Base-by-base conservation (phyloP, 1,284 basidiomycete genomes). In the Schizophyllum commune region DNA sequence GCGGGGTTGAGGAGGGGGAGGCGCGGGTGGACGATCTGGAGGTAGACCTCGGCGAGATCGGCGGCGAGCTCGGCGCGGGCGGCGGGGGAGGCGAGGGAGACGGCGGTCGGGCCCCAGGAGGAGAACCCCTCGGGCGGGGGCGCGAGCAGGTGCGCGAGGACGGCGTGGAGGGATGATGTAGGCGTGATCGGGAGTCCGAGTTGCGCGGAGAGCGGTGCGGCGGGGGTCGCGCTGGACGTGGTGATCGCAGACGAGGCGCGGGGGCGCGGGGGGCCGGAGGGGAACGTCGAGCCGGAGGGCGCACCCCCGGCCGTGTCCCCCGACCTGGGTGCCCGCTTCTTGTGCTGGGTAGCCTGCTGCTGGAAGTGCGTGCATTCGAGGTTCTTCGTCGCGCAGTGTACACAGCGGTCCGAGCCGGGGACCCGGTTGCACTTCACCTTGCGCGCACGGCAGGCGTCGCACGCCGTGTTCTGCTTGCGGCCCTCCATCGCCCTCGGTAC, bases 31-130 rank as follows among this genome's bases (percentile, higher is more conserved):
- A 92, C 91, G 63, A 94, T 91, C 71, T 93, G 91, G 72, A 92
- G 92, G 75, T 86, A 92, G 52, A 93, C 90, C 73, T 95, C 92
- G 68, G 95, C 86, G 59, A 96, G 84, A 75, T 96, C 92, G 57
- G 89, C 82, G 1, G 91, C 89, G 68, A 96, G 88, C 71, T 92
- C 94, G 72, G 63, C 81, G 73, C 86, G 84, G 75, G 88, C 91
- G 20, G 75, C 73, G 67, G 89, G 87, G 65, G 83, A 81, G 68
- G 86, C 84, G 58, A 92, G 77, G 70, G 84, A 85, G 65, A 74
- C 75, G 4, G 87, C 88, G 60, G 83, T 68, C 56, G 89, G 86
- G 15, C 89, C 89, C 89, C 90, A 92, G 60, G 78, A 74, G 11
- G 53, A 3, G 27, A 4, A 21, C 15, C 20, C 53, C 4, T 13